Conservation (phyloP, 306 rosid species). For the Fragaria nilgerrensis region DNA sequence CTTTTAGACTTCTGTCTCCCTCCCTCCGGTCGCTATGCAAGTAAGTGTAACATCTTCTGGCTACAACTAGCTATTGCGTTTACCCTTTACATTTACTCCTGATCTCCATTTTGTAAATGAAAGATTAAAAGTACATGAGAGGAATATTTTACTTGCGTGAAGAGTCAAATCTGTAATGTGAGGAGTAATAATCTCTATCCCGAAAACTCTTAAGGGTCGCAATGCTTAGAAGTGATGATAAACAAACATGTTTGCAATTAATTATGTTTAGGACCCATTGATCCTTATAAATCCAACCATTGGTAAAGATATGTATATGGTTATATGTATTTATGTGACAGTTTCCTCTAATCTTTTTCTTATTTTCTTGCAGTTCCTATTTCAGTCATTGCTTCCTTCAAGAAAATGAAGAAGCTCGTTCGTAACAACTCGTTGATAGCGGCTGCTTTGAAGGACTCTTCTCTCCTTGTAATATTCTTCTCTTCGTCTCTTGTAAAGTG, state of each 20-base stretch:
- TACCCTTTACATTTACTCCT: background rate
- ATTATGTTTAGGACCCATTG: background rate
- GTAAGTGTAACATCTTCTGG: background rate
- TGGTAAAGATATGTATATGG: background rate
- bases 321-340: background rate
- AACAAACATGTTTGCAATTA: background rate
- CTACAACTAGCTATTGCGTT: background rate
- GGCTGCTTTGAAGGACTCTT: constrained; percentile 77
- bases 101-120: background rate
- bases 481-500: constrained; percentile 17
- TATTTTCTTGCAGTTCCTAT: constrained; percentile 67
- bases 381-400: constrained; percentile 73
- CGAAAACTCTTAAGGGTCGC: background rate
- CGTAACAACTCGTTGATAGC: constrained; percentile 49
- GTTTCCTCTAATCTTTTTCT: constrained; percentile 1
- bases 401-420: constrained; percentile 74
- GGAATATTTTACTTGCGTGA: background rate
- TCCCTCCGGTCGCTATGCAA: background rate
- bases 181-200: background rate
- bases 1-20: background rate
- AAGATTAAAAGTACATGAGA: background rate
- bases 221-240: background rate
- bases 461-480: constrained; percentile 60
- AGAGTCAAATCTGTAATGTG: background rate
- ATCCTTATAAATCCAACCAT: background rate